Conservation (phyloP, 805 yeast genomes). For the Metschnikowia santaceciliae region DNA sequence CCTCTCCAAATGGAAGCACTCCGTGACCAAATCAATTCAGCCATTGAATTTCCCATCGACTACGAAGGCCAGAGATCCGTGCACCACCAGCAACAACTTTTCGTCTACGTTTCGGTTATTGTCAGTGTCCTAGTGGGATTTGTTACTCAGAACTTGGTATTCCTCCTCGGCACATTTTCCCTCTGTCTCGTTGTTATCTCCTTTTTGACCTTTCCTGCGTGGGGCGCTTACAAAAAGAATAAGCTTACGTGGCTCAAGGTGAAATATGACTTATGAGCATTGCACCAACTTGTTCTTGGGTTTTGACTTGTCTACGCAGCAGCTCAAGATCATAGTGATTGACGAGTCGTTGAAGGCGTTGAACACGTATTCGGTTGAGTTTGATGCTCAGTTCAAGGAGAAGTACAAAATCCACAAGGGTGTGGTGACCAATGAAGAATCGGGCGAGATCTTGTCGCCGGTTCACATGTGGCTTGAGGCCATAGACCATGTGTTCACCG, state of each 20-base stretch:
- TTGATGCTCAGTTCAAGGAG: slow-evolving; percentile 58
- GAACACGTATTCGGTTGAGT: slow-evolving; percentile 61
- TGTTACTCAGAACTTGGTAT: slow-evolving; percentile 40
- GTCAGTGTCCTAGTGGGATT: slow-evolving; percentile 48
- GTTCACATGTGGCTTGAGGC: slow-evolving; percentile 91
- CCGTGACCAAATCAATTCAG: slow-evolving; percentile 9
- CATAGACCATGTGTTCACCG: slow-evolving; percentile 55
- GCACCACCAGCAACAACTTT: slow-evolving; percentile 23
- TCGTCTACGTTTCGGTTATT: slow-evolving; percentile 26
- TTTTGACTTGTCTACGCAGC: slow-evolving; percentile 87
- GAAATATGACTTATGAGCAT: slow-evolving; percentile 20
- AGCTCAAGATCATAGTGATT: slow-evolving; percentile 70
- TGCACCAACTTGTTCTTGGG: slow-evolving; percentile 47
- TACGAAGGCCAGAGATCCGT: slow-evolving; percentile 51
- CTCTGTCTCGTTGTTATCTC: slow-evolving; percentile 29
- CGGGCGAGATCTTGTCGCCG: slow-evolving; percentile 69
- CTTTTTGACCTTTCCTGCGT: slow-evolving; percentile 49
- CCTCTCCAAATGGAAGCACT: slow-evolving; percentile 15
- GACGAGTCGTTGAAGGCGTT: slow-evolving; percentile 50
- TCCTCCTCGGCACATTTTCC: slow-evolving; percentile 37
- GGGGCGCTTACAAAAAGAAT: slow-evolving; percentile 50
- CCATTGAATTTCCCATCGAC: slow-evolving; percentile 42
- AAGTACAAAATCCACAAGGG: slow-evolving; percentile 69
- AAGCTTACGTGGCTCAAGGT: slow-evolving; percentile 47
- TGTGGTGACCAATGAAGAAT: slow-evolving; percentile 50